Percentiles rank a stretch among this genome's conserved stretches.
Conservation (phyloP, 2,329 filamentous ascomycete species). For the Penicillium crustosum region DNA sequence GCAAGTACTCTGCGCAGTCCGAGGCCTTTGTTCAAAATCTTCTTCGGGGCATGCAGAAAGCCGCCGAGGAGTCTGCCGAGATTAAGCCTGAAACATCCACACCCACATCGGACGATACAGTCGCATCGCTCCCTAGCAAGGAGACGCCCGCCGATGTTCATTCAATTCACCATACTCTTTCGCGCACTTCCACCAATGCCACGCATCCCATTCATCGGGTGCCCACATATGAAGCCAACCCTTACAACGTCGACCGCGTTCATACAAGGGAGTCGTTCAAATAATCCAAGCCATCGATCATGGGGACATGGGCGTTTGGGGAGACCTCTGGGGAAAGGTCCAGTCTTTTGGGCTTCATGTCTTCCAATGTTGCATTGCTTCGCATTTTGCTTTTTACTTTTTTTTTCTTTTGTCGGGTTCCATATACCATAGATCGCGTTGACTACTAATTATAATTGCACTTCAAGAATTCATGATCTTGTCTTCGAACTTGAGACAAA, state of each 20-base stretch:
- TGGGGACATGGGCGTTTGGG: neutral
- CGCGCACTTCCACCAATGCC: conserved; percentile 10
- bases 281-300: conserved; percentile 1
- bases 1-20: conserved; percentile 43
- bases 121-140: conserved; percentile 2
- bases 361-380: neutral
- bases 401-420: neutral
- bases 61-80: neutral
- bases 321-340: neutral
- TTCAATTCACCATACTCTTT: conserved; percentile 11
- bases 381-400: neutral
- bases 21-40: conserved; percentile 26
- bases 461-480: neutral
- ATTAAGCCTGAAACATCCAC: neutral
- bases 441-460: conserved; percentile 4
- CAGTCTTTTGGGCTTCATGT: neutral
- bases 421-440: conserved; percentile 6
- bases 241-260: conserved; percentile 20
- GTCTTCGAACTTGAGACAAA: neutral
- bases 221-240: conserved; percentile 23
- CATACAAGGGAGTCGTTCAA: conserved; percentile 24
- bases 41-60: conserved; percentile 7
- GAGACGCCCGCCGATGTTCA: conserved; percentile 19
- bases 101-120: neutral
- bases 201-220: conserved; percentile 13